These are phyloP conservation scores for Metschnikowia kofuensis DNA, from an alignment of 805 yeast species.

Conservation along the genomic window DNA sequence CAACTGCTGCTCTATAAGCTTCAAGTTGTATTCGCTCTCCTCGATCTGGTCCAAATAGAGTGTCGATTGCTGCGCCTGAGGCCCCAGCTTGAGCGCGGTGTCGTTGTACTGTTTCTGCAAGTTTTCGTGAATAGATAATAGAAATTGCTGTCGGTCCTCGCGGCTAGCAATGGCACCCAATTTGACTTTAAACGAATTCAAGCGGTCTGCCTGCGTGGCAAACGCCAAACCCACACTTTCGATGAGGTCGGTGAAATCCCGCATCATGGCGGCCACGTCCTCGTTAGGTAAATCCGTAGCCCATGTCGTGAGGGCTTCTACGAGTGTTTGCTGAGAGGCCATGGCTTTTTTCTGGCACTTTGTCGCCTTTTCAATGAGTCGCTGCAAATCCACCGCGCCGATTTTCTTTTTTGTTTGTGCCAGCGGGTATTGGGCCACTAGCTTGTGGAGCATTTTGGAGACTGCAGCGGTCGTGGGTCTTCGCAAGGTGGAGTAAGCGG, in stretches of 20 bases:
- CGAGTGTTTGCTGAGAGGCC: conserved; percentile 12
- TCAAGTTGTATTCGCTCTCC: conserved; percentile 48
- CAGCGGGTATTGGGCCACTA: conserved; percentile 9
- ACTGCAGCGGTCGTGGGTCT: conserved; percentile 21
- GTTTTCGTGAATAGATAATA: conserved; percentile 34
- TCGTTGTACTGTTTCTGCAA: conserved; percentile 38
- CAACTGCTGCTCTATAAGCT: conserved; percentile 51
- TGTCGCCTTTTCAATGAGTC: conserved; percentile 26
- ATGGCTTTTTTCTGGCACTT: conserved; percentile 34
- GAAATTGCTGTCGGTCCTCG: conserved; percentile 45
- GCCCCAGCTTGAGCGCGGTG: conserved; percentile 43
- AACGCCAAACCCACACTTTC: conserved; percentile 14
- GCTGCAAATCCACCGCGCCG: conserved; percentile 15
- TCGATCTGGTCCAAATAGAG: conserved; percentile 51
- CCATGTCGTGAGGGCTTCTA: conserved; percentile 15
- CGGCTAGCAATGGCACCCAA: conserved; percentile 47
- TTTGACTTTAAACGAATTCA: conserved; percentile 43
- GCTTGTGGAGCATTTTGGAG: conserved; percentile 17
- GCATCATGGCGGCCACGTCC: conserved; percentile 12
- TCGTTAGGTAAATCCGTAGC: conserved; percentile 15
- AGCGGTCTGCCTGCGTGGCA: conserved; percentile 38
- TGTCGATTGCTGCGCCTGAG: conserved; percentile 39
- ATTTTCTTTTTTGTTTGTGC: conserved; percentile 6
- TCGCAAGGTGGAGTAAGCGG: conserved; percentile 12
- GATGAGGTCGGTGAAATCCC: conserved; percentile 13